A percentile compares a stretch with the other conserved stretches of the same genome.
Evolutionary conservation across 495 filamentous ascomycete genomes (phyloP).

Genomic region (Friedmanniomyces endolithicus): DNA sequence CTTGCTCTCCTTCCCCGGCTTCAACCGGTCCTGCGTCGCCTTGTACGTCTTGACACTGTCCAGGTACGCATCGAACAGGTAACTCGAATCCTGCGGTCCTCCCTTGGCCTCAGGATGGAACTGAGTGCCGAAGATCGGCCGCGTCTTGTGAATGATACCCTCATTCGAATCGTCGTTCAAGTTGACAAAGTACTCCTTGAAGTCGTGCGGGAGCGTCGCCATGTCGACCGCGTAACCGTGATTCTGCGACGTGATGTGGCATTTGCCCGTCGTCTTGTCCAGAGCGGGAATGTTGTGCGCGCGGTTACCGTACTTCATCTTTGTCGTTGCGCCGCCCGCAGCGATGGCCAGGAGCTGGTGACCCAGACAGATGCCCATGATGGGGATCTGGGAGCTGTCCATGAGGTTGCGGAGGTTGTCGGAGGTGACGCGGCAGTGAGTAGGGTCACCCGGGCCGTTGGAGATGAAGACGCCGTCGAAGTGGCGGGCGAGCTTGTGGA

Average conservation of each 20-base stretch:
- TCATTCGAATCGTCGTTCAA: slow-evolving; percentile 92
- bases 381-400: slow-evolving; percentile 76
- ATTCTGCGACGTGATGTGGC: slow-evolving; percentile 97
- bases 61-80: slow-evolving; percentile 92
- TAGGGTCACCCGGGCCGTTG: slow-evolving; percentile 95
- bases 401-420: slow-evolving; percentile 81
- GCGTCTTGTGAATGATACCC: slow-evolving; percentile 86
- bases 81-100: slow-evolving; percentile 83
- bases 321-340: slow-evolving; percentile 72
- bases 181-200: slow-evolving; percentile 97
- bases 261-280: slow-evolving; percentile 86
- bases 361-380: slow-evolving; percentile 95
- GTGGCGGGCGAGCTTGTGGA: slow-evolving; percentile 94
- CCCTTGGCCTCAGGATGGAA: slow-evolving; percentile 98
- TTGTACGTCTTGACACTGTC: slow-evolving; percentile 82
- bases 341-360: slow-evolving; percentile 82
- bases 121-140: slow-evolving; percentile 95
- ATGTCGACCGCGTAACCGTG: slow-evolving; percentile 96
- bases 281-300: slow-evolving; percentile 96
- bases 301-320: slow-evolving; percentile 95
- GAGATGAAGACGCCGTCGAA: slow-evolving; percentile 98
- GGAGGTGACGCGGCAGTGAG: slow-evolving; percentile 84
- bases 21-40: slow-evolving; percentile 55
- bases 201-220: slow-evolving; percentile 65
- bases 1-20: slow-evolving; percentile 57